Conservation (phyloP, 176 grass and related monocot species). For the Lolium rigidum region DNA sequence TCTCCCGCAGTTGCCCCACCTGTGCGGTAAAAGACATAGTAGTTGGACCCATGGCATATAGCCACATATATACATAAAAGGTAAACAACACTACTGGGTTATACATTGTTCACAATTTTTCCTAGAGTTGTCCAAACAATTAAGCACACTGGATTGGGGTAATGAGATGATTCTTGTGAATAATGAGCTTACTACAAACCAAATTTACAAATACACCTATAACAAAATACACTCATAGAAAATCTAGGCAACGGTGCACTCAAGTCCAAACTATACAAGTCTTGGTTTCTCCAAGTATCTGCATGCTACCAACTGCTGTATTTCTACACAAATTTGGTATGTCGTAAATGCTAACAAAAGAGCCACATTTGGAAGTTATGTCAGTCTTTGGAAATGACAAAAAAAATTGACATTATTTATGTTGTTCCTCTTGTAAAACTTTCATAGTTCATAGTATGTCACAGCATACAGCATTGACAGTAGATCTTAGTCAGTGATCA, state of each 20-base stretch:
- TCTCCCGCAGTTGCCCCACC: conserved; percentile 89
- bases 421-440: neutral
- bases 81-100: conserved; percentile 10
- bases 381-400: neutral
- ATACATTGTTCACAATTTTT: conserved; percentile 18
- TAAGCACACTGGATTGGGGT: conserved; percentile 25
- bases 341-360: conserved; percentile 3
- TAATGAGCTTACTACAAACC: neutral
- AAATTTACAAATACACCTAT: conserved; percentile 5
- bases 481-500: neutral
- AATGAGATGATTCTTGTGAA: conserved; percentile 2
- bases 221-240: neutral
- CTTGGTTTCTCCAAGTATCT: conserved; percentile 5
- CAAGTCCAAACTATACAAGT: conserved; percentile 18
- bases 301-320: neutral
- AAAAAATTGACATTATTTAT: neutral
- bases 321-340: neutral
- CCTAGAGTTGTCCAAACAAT: conserved; percentile 14
- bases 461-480: conserved; percentile 19
- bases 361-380: neutral
- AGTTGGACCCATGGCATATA: neutral
- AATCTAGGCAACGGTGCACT: conserved; percentile 20
- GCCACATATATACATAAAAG: conserved; percentile 20
- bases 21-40: conserved; percentile 46
- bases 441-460: conserved; percentile 4